Conservation (phyloP, 139 green algal genomes). For the Picochlorum sp. region DNA sequence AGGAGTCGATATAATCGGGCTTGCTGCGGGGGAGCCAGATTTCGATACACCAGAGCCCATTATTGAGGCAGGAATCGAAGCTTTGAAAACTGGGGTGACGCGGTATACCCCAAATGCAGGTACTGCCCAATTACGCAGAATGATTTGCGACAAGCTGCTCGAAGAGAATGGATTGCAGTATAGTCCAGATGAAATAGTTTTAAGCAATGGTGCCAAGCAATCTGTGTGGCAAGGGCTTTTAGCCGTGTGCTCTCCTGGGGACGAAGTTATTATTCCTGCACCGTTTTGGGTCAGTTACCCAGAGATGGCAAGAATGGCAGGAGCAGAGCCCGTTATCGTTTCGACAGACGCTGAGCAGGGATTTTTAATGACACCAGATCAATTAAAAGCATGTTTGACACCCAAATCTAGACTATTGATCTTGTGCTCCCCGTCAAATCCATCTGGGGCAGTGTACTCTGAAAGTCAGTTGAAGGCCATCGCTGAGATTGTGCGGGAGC, state of each 20-base stretch:
- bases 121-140: slow-evolving; percentile 62
- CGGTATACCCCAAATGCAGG: slow-evolving; percentile 91
- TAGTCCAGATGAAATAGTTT: slow-evolving; percentile 69
- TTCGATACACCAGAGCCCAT: slow-evolving; percentile 87
- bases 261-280: slow-evolving; percentile 88
- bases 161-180: slow-evolving; percentile 85
- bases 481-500: slow-evolving; percentile 66
- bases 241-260: slow-evolving; percentile 44
- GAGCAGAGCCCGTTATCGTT: slow-evolving; percentile 72
- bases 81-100: slow-evolving; percentile 72
- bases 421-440: slow-evolving; percentile 95
- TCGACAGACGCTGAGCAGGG: slow-evolving; percentile 46
- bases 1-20: slow-evolving; percentile 79
- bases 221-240: slow-evolving; percentile 81
- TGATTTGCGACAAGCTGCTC: slow-evolving; percentile 81
- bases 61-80: slow-evolving; percentile 65
- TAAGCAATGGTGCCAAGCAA: slow-evolving; percentile 96
- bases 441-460: slow-evolving; percentile 82
- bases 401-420: slow-evolving; percentile 82
- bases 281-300: slow-evolving; percentile 97
- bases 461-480: slow-evolving; percentile 55
- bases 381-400: slow-evolving; percentile 69
- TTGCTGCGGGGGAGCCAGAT: slow-evolving; percentile 92
- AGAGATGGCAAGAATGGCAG: slow-evolving; percentile 86
- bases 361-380: slow-evolving; percentile 71